Evolutionary conservation across 1,284 basidiomycete genomes (phyloP).

Genomic region (Fomes fomentarius): DNA sequence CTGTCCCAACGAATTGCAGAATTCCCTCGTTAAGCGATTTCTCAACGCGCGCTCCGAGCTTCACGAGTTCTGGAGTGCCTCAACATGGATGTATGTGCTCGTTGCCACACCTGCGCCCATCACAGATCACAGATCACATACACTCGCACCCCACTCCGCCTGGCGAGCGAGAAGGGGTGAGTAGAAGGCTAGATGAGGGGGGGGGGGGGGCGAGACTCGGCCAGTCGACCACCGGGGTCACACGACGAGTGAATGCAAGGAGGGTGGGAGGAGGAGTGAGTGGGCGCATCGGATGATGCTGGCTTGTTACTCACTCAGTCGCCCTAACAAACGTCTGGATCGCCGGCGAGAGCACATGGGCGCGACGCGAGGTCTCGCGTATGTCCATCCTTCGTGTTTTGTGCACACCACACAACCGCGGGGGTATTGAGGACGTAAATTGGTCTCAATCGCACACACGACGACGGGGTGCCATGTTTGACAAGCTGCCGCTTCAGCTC

Average conservation of each 20-base stretch:
- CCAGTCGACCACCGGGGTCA: constrained; percentile 1
- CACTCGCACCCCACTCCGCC: not conserved
- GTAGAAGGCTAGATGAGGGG: no score
- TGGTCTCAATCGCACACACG: not conserved
- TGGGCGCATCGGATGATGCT: not conserved
- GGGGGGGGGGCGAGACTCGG: not conserved
- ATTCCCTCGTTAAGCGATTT: not conserved
- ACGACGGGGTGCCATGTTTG: not conserved
- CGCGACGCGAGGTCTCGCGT: not conserved
- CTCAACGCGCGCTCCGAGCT: constrained; percentile 5
- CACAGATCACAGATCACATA: no score
- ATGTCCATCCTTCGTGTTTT: no score
- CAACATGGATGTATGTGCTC: not conserved
- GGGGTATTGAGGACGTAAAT: not conserved
- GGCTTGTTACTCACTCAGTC: not conserved
- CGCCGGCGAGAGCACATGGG: not conserved
- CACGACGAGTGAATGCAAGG: constrained; percentile 6
- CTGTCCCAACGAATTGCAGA: constrained; percentile 6
- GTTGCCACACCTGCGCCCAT: no score
- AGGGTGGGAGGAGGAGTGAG: not conserved
- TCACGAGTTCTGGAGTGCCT: not conserved
- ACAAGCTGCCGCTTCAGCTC: not conserved
- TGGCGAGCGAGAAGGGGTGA: not conserved
- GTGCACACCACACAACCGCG: no score
- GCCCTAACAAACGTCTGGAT: not conserved